These are phyloP conservation scores for Neocatenulostroma microsporum DNA, from an alignment of 2,329 filamentous ascomycete genomes.

Conservation along the genomic window DNA sequence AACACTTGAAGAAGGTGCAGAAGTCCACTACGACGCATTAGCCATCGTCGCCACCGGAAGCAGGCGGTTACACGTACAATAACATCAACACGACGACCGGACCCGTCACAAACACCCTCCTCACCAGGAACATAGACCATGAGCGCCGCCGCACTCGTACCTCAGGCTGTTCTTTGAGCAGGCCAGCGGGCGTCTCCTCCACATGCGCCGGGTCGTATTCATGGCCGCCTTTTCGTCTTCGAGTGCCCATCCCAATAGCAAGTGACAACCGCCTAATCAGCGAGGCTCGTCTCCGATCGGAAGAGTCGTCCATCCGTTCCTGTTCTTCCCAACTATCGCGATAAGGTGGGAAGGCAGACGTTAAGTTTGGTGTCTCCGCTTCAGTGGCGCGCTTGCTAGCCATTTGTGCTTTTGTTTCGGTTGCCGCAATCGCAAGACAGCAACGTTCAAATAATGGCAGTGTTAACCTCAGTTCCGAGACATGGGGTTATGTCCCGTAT, in stretches of 20 bases:
- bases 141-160: neutral
- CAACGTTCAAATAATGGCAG: no score
- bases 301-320: no score
- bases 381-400: no score
- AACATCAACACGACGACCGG: conserved; percentile 3
- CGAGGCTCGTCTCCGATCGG: no score
- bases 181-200: neutral
- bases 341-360: no score
- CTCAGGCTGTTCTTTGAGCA: neutral
- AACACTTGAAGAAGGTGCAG: conserved; percentile 35
- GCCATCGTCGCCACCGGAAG: neutral
- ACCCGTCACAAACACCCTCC: neutral
- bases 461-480: no score
- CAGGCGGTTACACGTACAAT: conserved; percentile 1
- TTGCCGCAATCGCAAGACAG: no score
- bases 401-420: no score
- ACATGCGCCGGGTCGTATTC: neutral
- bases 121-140: neutral
- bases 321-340: no score
- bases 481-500: no score
- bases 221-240: conserved; percentile 1
- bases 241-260: neutral
- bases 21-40: conserved; percentile 30
- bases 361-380: no score
- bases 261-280: no score